These are phyloP conservation scores for Wickerhamiella australiensis DNA, from an alignment of 805 yeast species.

Conservation along the genomic window DNA sequence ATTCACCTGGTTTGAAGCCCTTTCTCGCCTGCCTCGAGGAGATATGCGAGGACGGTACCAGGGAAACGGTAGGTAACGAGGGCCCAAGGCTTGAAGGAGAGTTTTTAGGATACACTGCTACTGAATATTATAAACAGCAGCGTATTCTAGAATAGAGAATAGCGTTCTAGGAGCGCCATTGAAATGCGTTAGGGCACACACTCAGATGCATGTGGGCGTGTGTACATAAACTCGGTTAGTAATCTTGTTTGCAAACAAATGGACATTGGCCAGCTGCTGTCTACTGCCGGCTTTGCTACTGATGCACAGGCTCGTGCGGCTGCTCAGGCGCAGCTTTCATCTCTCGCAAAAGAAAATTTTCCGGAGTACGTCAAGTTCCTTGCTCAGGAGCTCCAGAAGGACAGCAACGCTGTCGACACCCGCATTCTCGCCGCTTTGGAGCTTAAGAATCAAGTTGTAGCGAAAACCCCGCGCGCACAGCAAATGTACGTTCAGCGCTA, in stretches of 20 bases:
- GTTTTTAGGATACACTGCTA: no score
- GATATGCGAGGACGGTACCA: no score
- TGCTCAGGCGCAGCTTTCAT: conserved; percentile 67
- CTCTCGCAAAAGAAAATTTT: conserved; percentile 64
- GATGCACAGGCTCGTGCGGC: conserved; percentile 41
- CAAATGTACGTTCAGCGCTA: conserved; percentile 58
- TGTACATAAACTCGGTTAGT: conserved; percentile 1
- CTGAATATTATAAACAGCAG: no score
- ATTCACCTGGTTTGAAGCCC: no score
- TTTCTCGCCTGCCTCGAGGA: no score
- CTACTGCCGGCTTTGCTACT: conserved; percentile 49
- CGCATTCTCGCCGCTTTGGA: conserved; percentile 85
- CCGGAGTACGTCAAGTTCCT: conserved; percentile 56
- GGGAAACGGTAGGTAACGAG: no score
- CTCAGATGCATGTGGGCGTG: not conserved
- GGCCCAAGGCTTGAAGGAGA: no score
- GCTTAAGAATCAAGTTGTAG: conserved; percentile 73
- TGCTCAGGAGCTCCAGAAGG: conserved; percentile 59
- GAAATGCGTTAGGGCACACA: not conserved
- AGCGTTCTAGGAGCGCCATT: no score
- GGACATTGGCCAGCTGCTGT: conserved; percentile 60
- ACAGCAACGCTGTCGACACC: conserved; percentile 51
- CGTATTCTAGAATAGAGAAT: no score
- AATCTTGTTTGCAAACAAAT: conserved; percentile 14
- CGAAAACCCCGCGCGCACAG: conserved; percentile 59